Evolutionary conservation across 345 rosid genomes (phyloP).

Genomic region (Excoecaria cochinchinensis): DNA sequence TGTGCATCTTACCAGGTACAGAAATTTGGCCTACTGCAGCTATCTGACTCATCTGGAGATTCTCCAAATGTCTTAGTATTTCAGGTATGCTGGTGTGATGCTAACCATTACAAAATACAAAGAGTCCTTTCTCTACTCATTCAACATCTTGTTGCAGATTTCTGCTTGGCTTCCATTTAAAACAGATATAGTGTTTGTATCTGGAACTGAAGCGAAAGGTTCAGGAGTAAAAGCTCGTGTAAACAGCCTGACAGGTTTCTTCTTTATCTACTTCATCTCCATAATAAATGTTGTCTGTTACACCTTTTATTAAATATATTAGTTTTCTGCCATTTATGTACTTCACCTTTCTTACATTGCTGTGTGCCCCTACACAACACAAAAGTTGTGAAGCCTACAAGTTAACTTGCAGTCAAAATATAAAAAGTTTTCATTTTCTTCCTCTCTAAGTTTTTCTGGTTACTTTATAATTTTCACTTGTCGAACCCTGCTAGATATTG

Average conservation of each 20-base stretch:
- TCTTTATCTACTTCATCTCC: constrained; percentile 13
- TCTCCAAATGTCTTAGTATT: constrained; percentile 68
- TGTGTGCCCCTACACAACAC: not conserved
- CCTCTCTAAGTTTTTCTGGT: not conserved
- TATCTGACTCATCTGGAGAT: constrained; percentile 56
- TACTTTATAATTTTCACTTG: not conserved
- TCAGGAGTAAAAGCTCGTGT: constrained; percentile 57
- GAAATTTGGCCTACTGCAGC: constrained; percentile 49
- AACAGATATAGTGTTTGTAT: constrained; percentile 67
- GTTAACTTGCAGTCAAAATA: not conserved
- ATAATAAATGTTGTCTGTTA: constrained; percentile 7
- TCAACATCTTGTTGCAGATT: constrained; percentile 42
- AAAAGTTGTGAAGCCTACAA: not conserved
- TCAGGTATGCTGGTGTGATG: constrained; percentile 50
- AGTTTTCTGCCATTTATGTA: constrained; percentile 10
- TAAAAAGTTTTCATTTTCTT: not conserved
- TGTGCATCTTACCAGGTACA: constrained; percentile 39
- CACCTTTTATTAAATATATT: constrained; percentile 2
- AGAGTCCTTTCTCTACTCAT: constrained; percentile 16
- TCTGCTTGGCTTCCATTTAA: constrained; percentile 61
- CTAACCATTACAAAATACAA: constrained; percentile 3
- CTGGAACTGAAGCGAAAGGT: constrained; percentile 46
- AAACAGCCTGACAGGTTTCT: constrained; percentile 68
- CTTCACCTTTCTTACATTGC: not conserved
- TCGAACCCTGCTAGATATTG: not conserved